Percentiles rank a stretch among this genome's conserved stretches.
Evolutionary conservation across 176 grass and related monocot species (phyloP).

Genomic region (Triticum urartu): DNA sequence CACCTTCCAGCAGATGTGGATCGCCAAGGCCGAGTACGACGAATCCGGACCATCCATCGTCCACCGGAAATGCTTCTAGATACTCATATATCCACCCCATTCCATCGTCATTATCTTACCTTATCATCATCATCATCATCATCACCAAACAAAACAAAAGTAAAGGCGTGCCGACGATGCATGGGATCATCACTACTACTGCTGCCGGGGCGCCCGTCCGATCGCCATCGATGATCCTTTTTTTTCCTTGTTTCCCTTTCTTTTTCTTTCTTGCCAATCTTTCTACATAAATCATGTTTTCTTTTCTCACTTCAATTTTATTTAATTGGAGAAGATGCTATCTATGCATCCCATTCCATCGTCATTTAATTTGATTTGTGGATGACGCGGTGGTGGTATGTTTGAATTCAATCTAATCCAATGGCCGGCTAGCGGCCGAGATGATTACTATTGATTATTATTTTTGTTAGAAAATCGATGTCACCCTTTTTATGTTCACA

Average conservation of each 20-base stretch:
- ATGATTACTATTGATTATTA: background rate
- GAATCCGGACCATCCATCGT: conserved; percentile 60
- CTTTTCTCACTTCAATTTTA: too few relatives aligned
- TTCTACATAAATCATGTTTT: background rate
- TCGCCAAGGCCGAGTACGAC: conserved; percentile 68
- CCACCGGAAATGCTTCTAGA: conserved; percentile 65
- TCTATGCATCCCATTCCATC: background rate
- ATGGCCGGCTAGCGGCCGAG: background rate
- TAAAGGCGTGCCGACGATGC: background rate
- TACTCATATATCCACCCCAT: too few relatives aligned
- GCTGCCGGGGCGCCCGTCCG: background rate
- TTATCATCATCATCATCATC: background rate
- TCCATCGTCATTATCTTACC: too few relatives aligned
- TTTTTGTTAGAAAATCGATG: background rate
- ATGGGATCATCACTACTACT: background rate
- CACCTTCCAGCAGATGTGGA: conserved; percentile 81
- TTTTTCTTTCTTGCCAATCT: background rate
- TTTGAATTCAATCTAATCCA: background rate
- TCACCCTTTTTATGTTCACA: background rate
- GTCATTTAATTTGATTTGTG: background rate
- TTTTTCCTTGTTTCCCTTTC: background rate
- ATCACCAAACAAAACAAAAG: background rate
- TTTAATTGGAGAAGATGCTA: background rate
- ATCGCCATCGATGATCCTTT: background rate
- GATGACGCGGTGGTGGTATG: background rate